Conservation (phyloP, 148 eudicot species). For the Cornus suecica region DNA sequence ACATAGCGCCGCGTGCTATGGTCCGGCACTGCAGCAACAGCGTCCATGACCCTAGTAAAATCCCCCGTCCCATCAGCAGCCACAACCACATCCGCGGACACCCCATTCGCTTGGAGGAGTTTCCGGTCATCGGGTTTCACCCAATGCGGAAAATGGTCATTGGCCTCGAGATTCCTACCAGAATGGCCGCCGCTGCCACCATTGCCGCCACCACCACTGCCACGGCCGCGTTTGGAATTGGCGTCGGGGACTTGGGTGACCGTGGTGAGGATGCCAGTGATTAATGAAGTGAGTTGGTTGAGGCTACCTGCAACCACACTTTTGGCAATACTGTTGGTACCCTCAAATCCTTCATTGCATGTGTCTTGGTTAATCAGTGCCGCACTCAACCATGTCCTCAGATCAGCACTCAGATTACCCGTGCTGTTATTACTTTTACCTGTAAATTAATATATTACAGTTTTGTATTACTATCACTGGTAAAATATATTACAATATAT, state of each 20-base stretch:
- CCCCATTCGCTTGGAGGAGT: slow-evolving; percentile 38
- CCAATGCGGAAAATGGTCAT: slow-evolving; percentile 57
- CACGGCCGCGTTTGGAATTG: slow-evolving; percentile 6
- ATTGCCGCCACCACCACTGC: slow-evolving; percentile 9
- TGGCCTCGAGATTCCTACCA: slow-evolving; percentile 22
- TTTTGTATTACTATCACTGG: too few relatives aligned
- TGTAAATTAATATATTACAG: slow-evolving; percentile 13
- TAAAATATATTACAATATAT: too few relatives aligned
- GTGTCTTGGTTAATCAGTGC: slow-evolving; percentile 72
- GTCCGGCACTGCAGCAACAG: slow-evolving; percentile 48
- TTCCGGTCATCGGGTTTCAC: slow-evolving; percentile 42
- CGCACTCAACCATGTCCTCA: slow-evolving; percentile 77
- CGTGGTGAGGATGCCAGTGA: slow-evolving; percentile 49
- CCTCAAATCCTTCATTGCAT: slow-evolving; percentile 80
- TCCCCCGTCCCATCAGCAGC: slow-evolving; percentile 69
- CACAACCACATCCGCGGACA: slow-evolving; percentile 49
- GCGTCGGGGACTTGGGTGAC: slow-evolving; percentile 28
- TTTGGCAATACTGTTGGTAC: slow-evolving; percentile 52
- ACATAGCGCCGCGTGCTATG: slow-evolving; percentile 38
- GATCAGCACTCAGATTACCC: slow-evolving; percentile 51
- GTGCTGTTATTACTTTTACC: slow-evolving; percentile 68
- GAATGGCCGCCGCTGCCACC: slow-evolving; percentile 9
- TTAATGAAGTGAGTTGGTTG: slow-evolving; percentile 49
- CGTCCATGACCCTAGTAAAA: slow-evolving; percentile 56
- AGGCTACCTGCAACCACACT: slow-evolving; percentile 45